Evolutionary conservation across 108 stramenopile genomes (phyloP).

Genomic region (Schizochytrium sp.): DNA sequence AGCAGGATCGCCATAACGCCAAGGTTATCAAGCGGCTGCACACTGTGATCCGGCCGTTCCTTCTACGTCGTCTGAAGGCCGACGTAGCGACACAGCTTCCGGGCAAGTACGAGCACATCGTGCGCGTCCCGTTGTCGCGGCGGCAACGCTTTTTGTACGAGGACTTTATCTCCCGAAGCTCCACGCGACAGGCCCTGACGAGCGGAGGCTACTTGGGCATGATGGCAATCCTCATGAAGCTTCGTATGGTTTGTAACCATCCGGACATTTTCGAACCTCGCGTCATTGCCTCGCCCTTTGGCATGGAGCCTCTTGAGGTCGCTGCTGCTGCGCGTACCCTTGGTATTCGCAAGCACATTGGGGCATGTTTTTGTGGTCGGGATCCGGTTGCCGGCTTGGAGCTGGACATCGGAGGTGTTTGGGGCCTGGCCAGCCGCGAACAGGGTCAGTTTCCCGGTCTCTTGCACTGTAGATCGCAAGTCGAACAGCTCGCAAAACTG

Average conservation of each 20-base stretch:
- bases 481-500: not conserved
- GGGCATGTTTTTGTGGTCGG: not conserved
- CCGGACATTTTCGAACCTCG: constrained; percentile 96
- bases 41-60: constrained; percentile 89
- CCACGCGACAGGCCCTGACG: constrained; percentile 69
- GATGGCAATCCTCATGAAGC: constrained; percentile 98
- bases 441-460: not conserved
- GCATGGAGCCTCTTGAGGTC: constrained; percentile 55
- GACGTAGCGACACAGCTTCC: constrained; percentile 95
- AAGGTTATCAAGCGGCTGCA: constrained; percentile 79
- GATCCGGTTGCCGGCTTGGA: constrained; percentile 6
- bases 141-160: constrained; percentile 91
- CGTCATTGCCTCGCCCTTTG: constrained; percentile 78
- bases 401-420: not conserved
- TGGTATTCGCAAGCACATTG: constrained; percentile 8
- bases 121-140: constrained; percentile 80
- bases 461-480: not conserved
- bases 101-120: constrained; percentile 87
- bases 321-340: constrained; percentile 28
- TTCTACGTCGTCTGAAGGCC: constrained; percentile 85
- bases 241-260: constrained; percentile 97
- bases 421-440: not conserved
- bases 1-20: constrained; percentile 1
- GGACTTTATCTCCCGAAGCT: constrained; percentile 90
- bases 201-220: constrained; percentile 74